These are phyloP conservation scores for Trametes polyzona DNA, from an alignment of 1,284 basidiomycete species.

Conservation along the genomic window DNA sequence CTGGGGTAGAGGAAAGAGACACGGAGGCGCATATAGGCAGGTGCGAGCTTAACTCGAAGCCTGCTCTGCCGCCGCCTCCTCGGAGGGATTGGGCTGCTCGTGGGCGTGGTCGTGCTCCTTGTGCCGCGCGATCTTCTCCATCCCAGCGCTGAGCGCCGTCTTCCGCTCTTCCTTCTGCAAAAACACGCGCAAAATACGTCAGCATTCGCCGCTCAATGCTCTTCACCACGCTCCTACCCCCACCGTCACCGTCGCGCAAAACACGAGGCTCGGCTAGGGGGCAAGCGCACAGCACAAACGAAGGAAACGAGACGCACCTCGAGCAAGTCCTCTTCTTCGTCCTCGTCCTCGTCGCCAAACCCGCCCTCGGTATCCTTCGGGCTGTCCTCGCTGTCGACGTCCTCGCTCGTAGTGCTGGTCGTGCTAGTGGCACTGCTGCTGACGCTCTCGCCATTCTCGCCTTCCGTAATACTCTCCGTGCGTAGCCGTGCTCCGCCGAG, in stretches of 20 bases:
- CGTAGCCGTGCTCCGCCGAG: slow-evolving; percentile 1
- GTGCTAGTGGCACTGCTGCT: slow-evolving; percentile 18
- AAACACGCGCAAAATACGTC: not conserved
- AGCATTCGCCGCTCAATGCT: no score
- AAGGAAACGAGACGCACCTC: slow-evolving; percentile 11
- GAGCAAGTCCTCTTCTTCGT: slow-evolving; percentile 23
- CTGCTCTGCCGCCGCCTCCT: slow-evolving; percentile 11
- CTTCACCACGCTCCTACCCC: not conserved
- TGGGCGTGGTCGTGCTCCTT: slow-evolving; percentile 23
- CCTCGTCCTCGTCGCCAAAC: slow-evolving; percentile 11
- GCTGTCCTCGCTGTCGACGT: slow-evolving; percentile 24
- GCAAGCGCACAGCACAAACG: no score
- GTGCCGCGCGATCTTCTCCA: slow-evolving; percentile 75
- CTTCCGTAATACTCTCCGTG: slow-evolving; percentile 14
- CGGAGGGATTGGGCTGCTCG: not conserved
- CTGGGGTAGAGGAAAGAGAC: no score
- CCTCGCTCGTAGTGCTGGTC: slow-evolving; percentile 19
- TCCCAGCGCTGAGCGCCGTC: slow-evolving; percentile 60
- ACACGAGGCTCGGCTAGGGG: slow-evolving; percentile 10
- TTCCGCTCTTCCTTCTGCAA: slow-evolving; percentile 33
- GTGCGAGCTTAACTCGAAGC: slow-evolving; percentile 7
- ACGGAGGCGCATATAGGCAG: slow-evolving; percentile 4
- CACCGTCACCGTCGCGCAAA: not conserved
- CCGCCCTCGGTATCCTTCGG: slow-evolving; percentile 16
- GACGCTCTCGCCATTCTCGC: slow-evolving; percentile 13